These are phyloP conservation scores for Multifurca ochricompacta DNA, from an alignment of 768 basidiomycete genomes.

Conservation along the genomic window DNA sequence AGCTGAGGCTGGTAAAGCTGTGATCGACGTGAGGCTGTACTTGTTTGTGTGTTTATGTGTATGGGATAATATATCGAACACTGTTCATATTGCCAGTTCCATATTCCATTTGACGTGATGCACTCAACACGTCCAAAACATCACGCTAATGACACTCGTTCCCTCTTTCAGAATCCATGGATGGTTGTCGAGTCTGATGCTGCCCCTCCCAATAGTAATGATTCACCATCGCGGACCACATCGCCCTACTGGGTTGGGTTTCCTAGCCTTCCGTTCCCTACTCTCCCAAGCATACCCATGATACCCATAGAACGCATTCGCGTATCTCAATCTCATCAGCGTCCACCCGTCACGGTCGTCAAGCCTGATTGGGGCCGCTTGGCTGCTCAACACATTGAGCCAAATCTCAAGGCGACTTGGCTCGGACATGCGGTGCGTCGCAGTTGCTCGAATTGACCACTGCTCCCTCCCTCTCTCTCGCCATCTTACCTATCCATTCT, in stretches of 20 bases:
- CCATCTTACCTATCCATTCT: background rate
- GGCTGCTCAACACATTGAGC: constrained; percentile 1
- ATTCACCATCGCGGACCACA: background rate
- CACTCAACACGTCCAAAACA: background rate
- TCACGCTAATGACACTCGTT: constrained; percentile 1
- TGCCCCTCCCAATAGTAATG: background rate
- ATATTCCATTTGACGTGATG: background rate
- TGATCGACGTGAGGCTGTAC: background rate
- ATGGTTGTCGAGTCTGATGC: background rate
- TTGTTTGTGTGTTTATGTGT: too few species aligned
- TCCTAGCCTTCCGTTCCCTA: background rate
- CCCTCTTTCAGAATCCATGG: constrained; percentile 11
- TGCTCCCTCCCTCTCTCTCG: background rate
- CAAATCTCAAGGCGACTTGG: constrained; percentile 29
- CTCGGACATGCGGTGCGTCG: constrained; percentile 32
- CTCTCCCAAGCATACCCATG: constrained; percentile 10
- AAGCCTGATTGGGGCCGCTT: constrained; percentile 24
- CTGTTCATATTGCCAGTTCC: too few species aligned
- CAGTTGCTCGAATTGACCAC: too few species aligned
- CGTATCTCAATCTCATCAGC: constrained; percentile 10
- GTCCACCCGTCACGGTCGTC: constrained; percentile 23
- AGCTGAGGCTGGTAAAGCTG: too few species aligned
- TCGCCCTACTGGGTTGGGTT: background rate
- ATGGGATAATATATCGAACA: too few species aligned
- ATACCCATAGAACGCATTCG: constrained; percentile 22